phyloP scores from a whole-genome alignment of 139 green algal genomes.

The Choricystis sp. region DNA sequence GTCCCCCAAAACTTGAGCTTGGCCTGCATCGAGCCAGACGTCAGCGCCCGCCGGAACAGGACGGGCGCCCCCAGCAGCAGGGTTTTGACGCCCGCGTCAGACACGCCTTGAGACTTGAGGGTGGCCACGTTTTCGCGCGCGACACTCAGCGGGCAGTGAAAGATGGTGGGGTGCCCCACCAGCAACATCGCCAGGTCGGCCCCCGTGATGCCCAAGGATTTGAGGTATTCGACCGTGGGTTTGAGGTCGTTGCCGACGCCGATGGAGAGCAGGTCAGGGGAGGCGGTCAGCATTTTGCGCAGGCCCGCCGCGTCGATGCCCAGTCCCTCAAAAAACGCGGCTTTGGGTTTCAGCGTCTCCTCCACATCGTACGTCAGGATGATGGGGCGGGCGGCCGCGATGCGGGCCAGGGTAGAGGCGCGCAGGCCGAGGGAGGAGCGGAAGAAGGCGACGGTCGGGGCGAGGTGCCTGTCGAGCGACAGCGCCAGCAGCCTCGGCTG shows the following conservation, averaged over 20 bases:
- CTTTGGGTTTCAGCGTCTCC: neutral
- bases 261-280: neutral
- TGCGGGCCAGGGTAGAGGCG: neutral
- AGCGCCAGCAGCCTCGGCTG: neutral
- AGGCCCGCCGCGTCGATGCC: neutral
- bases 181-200: neutral
- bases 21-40: neutral
- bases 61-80: neutral
- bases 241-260: neutral
- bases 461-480: neutral
- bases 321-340: neutral
- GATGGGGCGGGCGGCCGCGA: neutral
- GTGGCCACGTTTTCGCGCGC: neutral
- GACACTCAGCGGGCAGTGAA: neutral
- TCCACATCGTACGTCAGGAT: neutral
- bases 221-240: neutral
- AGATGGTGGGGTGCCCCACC: neutral
- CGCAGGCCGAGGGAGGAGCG: neutral
- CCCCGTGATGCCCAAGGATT: neutral
- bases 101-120: neutral
- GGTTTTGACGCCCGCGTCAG: neutral
- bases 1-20: neutral
- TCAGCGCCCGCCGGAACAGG: neutral
- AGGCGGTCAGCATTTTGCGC: neutral
- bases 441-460: neutral